phyloP scores from a whole-genome alignment of 495 filamentous ascomycete species.

The Trichoderma parareesei region DNA sequence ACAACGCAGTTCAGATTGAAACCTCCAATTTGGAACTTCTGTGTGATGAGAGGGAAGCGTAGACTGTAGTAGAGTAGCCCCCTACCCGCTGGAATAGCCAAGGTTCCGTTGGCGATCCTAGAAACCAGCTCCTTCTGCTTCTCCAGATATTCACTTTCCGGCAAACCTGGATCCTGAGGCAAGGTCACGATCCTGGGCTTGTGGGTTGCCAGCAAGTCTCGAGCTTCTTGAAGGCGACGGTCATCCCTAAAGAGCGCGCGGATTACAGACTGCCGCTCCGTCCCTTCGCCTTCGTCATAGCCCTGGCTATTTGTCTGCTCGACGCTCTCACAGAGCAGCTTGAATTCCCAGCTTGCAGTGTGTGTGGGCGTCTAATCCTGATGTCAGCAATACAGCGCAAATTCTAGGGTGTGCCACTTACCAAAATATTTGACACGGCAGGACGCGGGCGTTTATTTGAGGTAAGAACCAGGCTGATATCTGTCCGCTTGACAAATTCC shows the following conservation, averaged over 20 bases:
- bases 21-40: conserved; percentile 76
- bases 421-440: conserved; percentile 26
- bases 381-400: background rate
- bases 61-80: conserved; percentile 78
- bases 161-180: conserved; percentile 66
- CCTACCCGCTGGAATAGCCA: conserved; percentile 78
- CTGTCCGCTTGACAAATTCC: conserved; percentile 70
- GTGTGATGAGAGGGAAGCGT: conserved; percentile 75
- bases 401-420: conserved; percentile 15
- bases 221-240: conserved; percentile 74
- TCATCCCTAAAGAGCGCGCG: conserved; percentile 85
- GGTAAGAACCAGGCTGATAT: conserved; percentile 62
- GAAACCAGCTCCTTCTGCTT: conserved; percentile 86
- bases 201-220: conserved; percentile 65
- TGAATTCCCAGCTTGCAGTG: conserved; percentile 59
- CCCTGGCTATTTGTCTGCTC: conserved; percentile 31
- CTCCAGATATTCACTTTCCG: conserved; percentile 80
- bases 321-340: conserved; percentile 49
- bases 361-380: conserved; percentile 47
- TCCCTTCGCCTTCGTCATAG: conserved; percentile 46
- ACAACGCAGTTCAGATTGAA: conserved; percentile 86
- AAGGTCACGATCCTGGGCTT: conserved; percentile 70
- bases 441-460: conserved; percentile 33
- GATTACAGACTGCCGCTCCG: conserved; percentile 72
- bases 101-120: conserved; percentile 72